Percentiles rank a stretch among this genome's conserved stretches.
Conservation (phyloP, 31 red algal species). For the Bonnemaisonia californica region DNA sequence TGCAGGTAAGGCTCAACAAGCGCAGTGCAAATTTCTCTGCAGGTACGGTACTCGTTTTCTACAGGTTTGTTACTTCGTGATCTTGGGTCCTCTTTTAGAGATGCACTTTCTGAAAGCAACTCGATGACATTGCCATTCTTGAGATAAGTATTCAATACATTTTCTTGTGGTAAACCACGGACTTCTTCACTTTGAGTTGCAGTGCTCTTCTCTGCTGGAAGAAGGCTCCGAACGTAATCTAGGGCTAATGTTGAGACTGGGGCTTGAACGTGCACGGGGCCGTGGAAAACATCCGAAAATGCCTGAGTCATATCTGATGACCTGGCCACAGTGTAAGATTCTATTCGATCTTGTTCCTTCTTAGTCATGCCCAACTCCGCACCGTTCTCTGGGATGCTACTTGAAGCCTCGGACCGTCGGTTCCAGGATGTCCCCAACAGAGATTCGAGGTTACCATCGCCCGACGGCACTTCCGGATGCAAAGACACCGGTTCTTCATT, state of each 20-base stretch:
- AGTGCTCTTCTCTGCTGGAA: not conserved
- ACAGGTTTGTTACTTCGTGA: not conserved
- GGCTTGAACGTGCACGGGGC: constrained; percentile 49
- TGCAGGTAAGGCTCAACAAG: not conserved
- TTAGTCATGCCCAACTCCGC: not conserved
- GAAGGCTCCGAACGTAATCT: not conserved
- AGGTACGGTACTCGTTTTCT: not conserved
- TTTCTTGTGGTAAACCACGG: too few species aligned
- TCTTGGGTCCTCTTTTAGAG: not conserved
- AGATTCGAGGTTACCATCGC: not conserved
- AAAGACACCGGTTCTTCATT: not conserved
- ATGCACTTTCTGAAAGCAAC: too few species aligned
- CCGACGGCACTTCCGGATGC: not conserved
- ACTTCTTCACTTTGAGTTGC: not conserved
- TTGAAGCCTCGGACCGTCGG: not conserved
- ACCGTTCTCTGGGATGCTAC: not conserved
- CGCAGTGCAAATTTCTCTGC: not conserved
- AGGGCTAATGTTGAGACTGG: constrained; percentile 11
- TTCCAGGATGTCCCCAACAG: constrained; percentile 20
- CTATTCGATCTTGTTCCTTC: not conserved
- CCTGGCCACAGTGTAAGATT: not conserved
- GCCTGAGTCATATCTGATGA: not conserved
- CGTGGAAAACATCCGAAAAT: constrained; percentile 36
- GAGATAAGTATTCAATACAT: too few species aligned
- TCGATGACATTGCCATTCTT: too few species aligned